Base-by-base conservation (phyloP, 1,284 basidiomycete genomes). In the Naganishia liquefaciens region DNA sequence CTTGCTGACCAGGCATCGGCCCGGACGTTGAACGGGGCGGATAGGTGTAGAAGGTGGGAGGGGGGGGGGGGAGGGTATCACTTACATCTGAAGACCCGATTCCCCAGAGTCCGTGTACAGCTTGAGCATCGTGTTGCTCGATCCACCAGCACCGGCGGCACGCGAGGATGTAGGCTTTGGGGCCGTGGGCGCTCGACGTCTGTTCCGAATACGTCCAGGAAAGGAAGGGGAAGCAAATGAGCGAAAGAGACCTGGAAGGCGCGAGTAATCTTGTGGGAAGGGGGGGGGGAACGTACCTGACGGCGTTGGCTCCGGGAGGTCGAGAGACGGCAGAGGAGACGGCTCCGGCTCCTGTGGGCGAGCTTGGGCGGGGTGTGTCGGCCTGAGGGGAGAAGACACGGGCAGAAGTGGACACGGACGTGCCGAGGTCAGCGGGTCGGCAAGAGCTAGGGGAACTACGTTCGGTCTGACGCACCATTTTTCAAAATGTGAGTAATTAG, bases 121-220 rank as follows among this genome's bases (percentile, higher is more conserved):
- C 80, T 93, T 93, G 75, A 99, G 86, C 95, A 99, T 98, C 66
- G 95, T 99, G 82, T 90, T 95, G 67, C 89, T 92, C 54, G 91
- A 94, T 64, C 95, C 95, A 64, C 95, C 95, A 62, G 93, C 93
- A 63, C 95, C 95, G 30, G 95, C 95, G 44, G 93, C 89, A 55
- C 95, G 87, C 21, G 89, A 81, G 7, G 92, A 95, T 75, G 93
- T 91, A 40, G 95, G 93, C 77, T 86, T 88, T 57, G 88, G 82
- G 19, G 83, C 88, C 47, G 86, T 81, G 55, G 87, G 83, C 67
- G 91, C 90, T 76, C 93, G 85, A 79, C 93, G 88, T 74, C 91
- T 93, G 70, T 27, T 54, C n/a, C 39, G 15, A 21, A 40, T 19
- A 42, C 27, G n/a, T 37, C 30, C 5, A 1, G 9, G 27, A n/a